Conservation (phyloP, 257 asterid genomes). For the Solanum arcanum region DNA sequence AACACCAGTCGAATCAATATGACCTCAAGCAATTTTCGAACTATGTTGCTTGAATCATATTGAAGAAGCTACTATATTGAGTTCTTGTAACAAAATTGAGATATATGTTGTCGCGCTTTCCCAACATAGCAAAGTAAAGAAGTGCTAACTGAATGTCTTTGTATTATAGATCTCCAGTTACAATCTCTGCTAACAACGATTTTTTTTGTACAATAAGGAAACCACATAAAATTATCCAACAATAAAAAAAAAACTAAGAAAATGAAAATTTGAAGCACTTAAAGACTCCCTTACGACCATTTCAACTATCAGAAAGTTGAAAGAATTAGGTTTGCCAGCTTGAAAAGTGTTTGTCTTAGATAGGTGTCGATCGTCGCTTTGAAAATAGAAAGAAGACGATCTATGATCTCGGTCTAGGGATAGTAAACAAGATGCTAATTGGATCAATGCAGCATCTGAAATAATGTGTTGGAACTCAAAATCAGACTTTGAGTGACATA, state of each 20-base stretch:
- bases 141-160: too few species aligned
- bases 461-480: conserved; percentile 40
- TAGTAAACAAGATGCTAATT: conserved; percentile 63
- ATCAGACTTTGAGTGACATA: conserved; percentile 36
- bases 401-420: conserved; percentile 29
- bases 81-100: too few species aligned
- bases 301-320: conserved; percentile 82
- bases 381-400: conserved; percentile 53
- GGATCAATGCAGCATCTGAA: conserved; percentile 88
- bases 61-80: too few species aligned
- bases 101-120: too few species aligned
- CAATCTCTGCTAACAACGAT: conserved; percentile 45
- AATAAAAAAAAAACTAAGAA: conserved; percentile 25
- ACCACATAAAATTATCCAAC: conserved; percentile 19
- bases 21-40: too few species aligned
- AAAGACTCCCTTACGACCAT: conserved; percentile 74
- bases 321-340: conserved; percentile 70
- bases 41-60: too few species aligned
- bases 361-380: conserved; percentile 38
- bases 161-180: too few species aligned
- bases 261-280: conserved; percentile 69
- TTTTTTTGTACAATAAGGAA: conserved; percentile 51
- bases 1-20: too few species aligned
- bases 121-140: too few species aligned
- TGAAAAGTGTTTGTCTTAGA: conserved; percentile 61